These are phyloP conservation scores for Starmerella davenportii DNA, from an alignment of 805 yeast species.

Conservation along the genomic window DNA sequence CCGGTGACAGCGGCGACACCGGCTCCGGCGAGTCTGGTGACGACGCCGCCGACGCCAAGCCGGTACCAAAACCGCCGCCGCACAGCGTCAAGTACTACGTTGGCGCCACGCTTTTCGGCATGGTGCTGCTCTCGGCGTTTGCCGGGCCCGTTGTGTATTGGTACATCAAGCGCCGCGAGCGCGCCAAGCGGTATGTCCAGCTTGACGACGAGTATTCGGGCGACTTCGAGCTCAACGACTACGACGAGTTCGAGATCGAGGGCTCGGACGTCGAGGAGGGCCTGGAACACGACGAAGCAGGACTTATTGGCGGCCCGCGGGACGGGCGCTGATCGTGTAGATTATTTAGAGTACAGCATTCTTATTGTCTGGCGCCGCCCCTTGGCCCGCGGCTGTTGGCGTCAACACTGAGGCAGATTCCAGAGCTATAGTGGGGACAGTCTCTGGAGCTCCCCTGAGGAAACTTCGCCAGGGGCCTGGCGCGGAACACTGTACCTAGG, in stretches of 20 bases:
- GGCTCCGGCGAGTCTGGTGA: neutral
- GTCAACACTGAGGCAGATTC: too few species aligned
- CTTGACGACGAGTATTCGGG: conserved; percentile 2
- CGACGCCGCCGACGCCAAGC: neutral
- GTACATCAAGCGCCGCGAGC: conserved; percentile 3
- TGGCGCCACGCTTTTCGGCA: conserved; percentile 5
- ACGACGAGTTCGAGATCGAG: conserved; percentile 7
- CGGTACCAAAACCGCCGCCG: neutral
- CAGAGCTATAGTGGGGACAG: too few species aligned
- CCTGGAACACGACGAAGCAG: neutral
- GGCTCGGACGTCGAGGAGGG: neutral
- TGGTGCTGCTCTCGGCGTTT: conserved; percentile 2
- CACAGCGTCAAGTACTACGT: conserved; percentile 9
- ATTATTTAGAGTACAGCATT: too few species aligned
- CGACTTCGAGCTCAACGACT: conserved; percentile 12
- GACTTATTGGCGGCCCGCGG: neutral
- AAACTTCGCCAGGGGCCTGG: too few species aligned
- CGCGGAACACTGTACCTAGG: too few species aligned
- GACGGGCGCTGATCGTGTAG: neutral
- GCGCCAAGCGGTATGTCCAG: conserved; percentile 3
- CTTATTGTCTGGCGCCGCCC: too few species aligned
- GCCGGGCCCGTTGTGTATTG: conserved; percentile 4
- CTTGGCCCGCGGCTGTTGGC: too few species aligned
- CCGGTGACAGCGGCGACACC: neutral
- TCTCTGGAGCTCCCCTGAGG: too few species aligned